Evolutionary conservation across 2,329 filamentous ascomycete genomes (phyloP).

Genomic region (Colletotrichum lindemuthianum): DNA sequence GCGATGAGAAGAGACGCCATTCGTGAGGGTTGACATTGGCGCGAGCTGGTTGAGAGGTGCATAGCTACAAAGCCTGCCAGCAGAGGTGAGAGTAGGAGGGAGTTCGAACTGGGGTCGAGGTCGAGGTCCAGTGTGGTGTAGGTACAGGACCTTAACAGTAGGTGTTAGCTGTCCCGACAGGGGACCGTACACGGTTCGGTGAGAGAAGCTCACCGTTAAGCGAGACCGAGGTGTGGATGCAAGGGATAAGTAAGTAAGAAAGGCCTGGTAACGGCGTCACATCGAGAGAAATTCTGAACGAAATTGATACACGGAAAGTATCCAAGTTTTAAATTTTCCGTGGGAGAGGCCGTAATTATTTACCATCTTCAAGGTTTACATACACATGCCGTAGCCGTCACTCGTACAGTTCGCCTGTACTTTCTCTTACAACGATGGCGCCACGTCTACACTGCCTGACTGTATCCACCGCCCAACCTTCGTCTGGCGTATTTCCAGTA

Average conservation of each 20-base stretch:
- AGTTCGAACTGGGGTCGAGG: slow-evolving; percentile 29
- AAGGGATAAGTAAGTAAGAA: slow-evolving; percentile 26
- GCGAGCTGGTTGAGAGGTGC: slow-evolving; percentile 51
- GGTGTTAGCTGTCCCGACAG: slow-evolving; percentile 36
- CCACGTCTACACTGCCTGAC: slow-evolving; percentile 68
- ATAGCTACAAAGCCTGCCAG: slow-evolving; percentile 49
- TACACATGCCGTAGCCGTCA: slow-evolving; percentile 22
- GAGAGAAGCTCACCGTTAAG: slow-evolving; percentile 33
- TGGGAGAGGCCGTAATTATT: slow-evolving; percentile 29
- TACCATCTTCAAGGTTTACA: slow-evolving; percentile 31
- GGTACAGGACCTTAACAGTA: background rate
- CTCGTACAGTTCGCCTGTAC: slow-evolving; percentile 16
- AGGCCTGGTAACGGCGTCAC: background rate
- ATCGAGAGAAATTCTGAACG: background rate
- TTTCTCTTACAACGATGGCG: slow-evolving; percentile 14
- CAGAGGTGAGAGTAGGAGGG: slow-evolving; percentile 31
- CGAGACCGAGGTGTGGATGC: slow-evolving; percentile 31
- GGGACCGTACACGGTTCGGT: slow-evolving; percentile 32
- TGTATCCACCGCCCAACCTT: slow-evolving; percentile 70
- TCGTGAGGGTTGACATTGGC: slow-evolving; percentile 59
- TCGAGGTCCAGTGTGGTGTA: slow-evolving; percentile 1
- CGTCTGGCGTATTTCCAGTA: slow-evolving; percentile 72
- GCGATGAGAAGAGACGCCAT: slow-evolving; percentile 53
- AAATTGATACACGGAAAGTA: too few relatives aligned
- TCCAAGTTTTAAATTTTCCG: background rate